Base-by-base conservation (phyloP, 139 green algal genomes). In the Pseudopediastrum boryanum region DNA sequence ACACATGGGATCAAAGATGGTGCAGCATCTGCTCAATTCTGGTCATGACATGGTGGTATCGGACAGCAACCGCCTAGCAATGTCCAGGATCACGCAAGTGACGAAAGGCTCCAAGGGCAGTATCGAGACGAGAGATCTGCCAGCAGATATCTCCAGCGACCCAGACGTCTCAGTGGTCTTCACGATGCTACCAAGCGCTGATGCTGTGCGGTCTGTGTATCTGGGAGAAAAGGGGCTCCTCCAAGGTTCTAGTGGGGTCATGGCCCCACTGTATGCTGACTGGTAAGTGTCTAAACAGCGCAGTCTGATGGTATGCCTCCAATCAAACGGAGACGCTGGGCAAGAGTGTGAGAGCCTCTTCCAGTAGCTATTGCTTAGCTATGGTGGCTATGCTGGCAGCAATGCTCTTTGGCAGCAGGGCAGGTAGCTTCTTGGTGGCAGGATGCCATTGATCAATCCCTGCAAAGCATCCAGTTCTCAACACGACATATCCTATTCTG, bases 1-100 rank as follows among this genome's bases (percentile, higher is more conserved):
- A 4, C 75, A 79, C n/a, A 85, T 89, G 85, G 85, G 85, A 16
- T 62, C 52, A 2, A 66, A 75, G 3, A 87, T 87, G 85, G 85
- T 78, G 23, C 59, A 63, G 9, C 71, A 82, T 41, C 75, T 89
- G 33, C 36, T 75, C 4, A 62, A 77, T 6, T 44, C 73, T 0
- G 85, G 85, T 16, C 62, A 68, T 9, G 52, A 65, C 4, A 74
- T 89, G 16, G 69, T 87, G 13, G 83, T 86, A 7, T 81, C 79
- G 56, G 85, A 88, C 46, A 54, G 39, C 19, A 85, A 84, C 50
- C 58, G n/a, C n/a, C n/a, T n/a, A n/a, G n/a, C n/a, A n/a, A n/a
- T n/a, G n/a, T n/a, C n/a, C n/a, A n/a, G n/a, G n/a, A n/a, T n/a
- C n/a, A n/a, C n/a, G n/a, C n/a, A n/a, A n/a, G n/a, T n/a, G n/a